Percentiles rank a stretch among this genome's conserved stretches.
phyloP scores from a whole-genome alignment of 352 stramenopile genomes.

The Globisporangium camurandrum region DNA sequence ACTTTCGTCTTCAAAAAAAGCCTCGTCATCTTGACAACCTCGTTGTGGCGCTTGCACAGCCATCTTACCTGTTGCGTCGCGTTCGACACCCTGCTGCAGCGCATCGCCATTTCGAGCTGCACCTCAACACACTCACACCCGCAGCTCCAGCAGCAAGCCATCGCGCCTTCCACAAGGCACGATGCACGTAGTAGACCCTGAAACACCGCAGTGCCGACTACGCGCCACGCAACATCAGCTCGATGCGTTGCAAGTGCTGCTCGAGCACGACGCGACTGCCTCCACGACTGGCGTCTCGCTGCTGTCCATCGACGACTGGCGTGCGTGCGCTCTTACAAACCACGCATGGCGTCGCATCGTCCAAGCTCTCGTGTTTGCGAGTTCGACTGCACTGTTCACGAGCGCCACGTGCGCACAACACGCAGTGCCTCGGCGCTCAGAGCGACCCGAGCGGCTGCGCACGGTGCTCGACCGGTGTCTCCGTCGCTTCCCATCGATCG shows the following conservation, averaged over 20 bases:
- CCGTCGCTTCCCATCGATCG: constrained; percentile 25
- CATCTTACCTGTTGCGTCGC: too few species aligned
- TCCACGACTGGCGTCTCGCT: neutral
- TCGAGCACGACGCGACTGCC: neutral
- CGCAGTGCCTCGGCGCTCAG: constrained; percentile 25
- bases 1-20: too few species aligned
- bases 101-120: too few species aligned
- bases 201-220: neutral
- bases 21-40: too few species aligned
- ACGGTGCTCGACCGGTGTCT: constrained; percentile 27
- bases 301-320: neutral
- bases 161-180: too few species aligned
- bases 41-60: too few species aligned
- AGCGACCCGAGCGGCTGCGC: constrained; percentile 48
- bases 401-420: constrained; percentile 45
- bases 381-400: constrained; percentile 32
- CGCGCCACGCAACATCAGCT: neutral
- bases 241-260: constrained; percentile 1
- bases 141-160: too few species aligned
- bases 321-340: constrained; percentile 11
- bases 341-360: constrained; percentile 22
- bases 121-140: too few species aligned
- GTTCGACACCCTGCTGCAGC: too few species aligned
- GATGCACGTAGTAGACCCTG: constrained; percentile 10
- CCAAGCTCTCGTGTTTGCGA: constrained; percentile 18